These are phyloP conservation scores for Clohesyomyces aquaticus DNA, from an alignment of 495 filamentous ascomycete species.

Conservation along the genomic window DNA sequence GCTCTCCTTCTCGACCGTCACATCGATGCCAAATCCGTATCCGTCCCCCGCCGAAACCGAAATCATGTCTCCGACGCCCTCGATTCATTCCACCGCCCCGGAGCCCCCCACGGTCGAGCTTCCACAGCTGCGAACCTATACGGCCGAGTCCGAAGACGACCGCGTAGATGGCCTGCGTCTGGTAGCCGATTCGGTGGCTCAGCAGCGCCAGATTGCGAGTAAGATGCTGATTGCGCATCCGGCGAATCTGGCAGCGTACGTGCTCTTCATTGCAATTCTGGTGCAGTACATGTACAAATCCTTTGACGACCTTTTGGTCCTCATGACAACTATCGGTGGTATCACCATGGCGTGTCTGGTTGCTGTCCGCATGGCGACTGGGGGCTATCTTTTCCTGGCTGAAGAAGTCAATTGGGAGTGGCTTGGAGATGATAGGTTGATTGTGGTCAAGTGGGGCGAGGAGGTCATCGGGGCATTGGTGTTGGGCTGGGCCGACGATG, in stretches of 20 bases:
- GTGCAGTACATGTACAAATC: constrained; percentile 45
- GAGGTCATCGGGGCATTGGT: constrained; percentile 62
- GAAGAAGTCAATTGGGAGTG: constrained; percentile 58
- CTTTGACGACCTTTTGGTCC: constrained; percentile 42
- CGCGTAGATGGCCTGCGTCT: constrained; percentile 75
- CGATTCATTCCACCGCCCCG: constrained; percentile 11
- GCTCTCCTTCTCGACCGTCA: constrained; percentile 41
- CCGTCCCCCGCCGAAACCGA: constrained; percentile 35
- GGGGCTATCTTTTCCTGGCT: constrained; percentile 56
- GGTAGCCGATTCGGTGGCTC: constrained; percentile 65
- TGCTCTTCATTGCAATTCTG: constrained; percentile 48
- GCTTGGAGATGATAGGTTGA: constrained; percentile 53
- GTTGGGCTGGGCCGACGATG: constrained; percentile 50
- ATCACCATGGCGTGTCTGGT: constrained; percentile 53
- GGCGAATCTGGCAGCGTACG: constrained; percentile 47
- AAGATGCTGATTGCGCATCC: constrained; percentile 59
- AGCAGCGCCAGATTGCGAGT: constrained; percentile 63
- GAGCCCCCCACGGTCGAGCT: constrained; percentile 19
- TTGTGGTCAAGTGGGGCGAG: constrained; percentile 60
- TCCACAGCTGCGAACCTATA: constrained; percentile 42
- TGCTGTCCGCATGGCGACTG: constrained; percentile 48
- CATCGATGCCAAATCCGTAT: constrained; percentile 36
- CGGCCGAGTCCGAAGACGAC: constrained; percentile 49
- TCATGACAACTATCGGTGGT: constrained; percentile 52
- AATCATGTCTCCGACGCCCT: constrained; percentile 21